Percentiles rank a stretch among this genome's conserved stretches.
Conservation (phyloP, 2,329 filamentous ascomycete genomes). For the Aspergillus oerlinghausenensis region DNA sequence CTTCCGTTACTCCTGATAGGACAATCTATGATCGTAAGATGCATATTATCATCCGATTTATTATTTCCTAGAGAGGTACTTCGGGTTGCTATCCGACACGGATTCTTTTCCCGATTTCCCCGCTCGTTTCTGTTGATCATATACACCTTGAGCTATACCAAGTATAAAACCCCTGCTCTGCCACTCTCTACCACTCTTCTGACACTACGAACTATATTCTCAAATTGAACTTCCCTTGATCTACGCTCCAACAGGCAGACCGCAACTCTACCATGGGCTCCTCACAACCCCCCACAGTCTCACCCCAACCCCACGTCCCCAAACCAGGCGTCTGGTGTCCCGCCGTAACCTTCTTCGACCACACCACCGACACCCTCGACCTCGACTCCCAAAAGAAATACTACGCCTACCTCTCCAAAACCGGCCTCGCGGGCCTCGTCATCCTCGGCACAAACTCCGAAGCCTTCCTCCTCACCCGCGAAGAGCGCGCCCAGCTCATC, state of each 20-base stretch:
- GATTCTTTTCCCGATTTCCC: not conserved
- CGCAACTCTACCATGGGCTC: slow-evolving; percentile 11
- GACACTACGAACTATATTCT: not conserved
- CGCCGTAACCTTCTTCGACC: slow-evolving; percentile 53
- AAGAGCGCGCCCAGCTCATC: slow-evolving; percentile 56
- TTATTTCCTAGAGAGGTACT: not conserved
- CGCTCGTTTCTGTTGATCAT: not conserved
- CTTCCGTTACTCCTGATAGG: not conserved
- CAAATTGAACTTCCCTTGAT: not conserved
- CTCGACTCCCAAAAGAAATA: slow-evolving; percentile 48
- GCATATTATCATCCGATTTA: not conserved
- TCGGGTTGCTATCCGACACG: not conserved
- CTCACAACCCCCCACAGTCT: slow-evolving; percentile 3
- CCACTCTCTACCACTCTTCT: not conserved
- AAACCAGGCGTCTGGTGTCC: slow-evolving; percentile 48
- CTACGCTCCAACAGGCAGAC: not conserved
- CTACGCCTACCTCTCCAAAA: slow-evolving; percentile 48
- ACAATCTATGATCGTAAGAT: not conserved
- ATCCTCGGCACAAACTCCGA: slow-evolving; percentile 55
- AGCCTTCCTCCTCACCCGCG: slow-evolving; percentile 54
- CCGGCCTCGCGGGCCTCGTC: slow-evolving; percentile 50
- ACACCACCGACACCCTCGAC: slow-evolving; percentile 46
- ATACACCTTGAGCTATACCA: not conserved
- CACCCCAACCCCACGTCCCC: slow-evolving; percentile 17
- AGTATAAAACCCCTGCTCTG: not conserved